Evolutionary conservation across 2,329 filamentous ascomycete species (phyloP), one percentile per base, ranked within the genome.

Genomic region (Fusarium chuoi): DNA sequence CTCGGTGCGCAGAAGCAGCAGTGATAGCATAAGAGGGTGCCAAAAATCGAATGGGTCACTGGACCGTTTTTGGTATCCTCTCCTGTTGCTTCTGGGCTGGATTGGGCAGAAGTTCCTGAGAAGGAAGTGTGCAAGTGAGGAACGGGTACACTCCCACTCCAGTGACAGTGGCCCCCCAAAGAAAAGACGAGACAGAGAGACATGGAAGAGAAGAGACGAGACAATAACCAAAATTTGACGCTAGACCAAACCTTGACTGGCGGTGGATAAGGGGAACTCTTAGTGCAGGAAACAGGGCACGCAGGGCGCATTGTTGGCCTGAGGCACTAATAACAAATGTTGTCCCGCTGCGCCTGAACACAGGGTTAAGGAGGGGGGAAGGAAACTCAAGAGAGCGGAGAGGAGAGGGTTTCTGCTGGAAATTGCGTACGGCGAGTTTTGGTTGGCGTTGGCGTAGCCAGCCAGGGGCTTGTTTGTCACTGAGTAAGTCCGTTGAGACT

Each of bases 231-330:
- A 76, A 76, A 70, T 72, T 62, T 75, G 76, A 76, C 80, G 80
- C 80, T 82, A 82, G 75, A 71, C 81, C 81, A 76, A 81, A 81
- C 69, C 52, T 75, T 76, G 81, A 77, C 78, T 81, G 77, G 80
- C 77, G 79, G 81, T 80, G 79, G 79, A 79, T 79, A 78, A 77
- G 74, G 72, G 70, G 70, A 78, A 77, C 75, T 79, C 78, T 79
- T 81, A 81, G 80, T 77, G 79, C 70, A 75, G 74, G 36, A 70
- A 81, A 79, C 76, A 78, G 71, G 74, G 74, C 69, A 72, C 71
- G 70, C 56, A 68, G 66, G 56, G 68, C 65, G 72, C 49, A 59
- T 68, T 77, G 68, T 70, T 39, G 36, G 77, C 77, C 77, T 78
- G 75, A 78, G 77, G 77, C 77, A 75, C 59, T 54, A 54, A 55